A percentile compares a stretch with the other conserved stretches of the same genome.
Conservation (phyloP, 305 asterid genomes). For the Vinca major region DNA sequence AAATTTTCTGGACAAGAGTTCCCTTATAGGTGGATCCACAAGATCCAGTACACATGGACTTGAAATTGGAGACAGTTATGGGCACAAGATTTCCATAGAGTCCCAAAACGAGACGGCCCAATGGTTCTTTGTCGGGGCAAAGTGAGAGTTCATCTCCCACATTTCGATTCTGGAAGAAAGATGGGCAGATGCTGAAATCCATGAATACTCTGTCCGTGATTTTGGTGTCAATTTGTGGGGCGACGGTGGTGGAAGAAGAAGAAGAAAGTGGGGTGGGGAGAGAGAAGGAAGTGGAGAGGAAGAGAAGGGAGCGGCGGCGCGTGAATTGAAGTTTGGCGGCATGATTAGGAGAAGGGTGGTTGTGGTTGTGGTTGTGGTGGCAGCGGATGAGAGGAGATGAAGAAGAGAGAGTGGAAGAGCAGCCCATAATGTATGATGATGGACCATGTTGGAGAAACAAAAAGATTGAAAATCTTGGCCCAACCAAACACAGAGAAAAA, state of each 20-base stretch:
- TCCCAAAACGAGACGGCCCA: conserved; percentile 73
- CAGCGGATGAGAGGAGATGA: conserved; percentile 33
- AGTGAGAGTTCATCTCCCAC: conserved; percentile 74
- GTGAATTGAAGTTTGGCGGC: conserved; percentile 20
- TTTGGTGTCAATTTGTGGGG: conserved; percentile 51
- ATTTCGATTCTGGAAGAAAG: conserved; percentile 64
- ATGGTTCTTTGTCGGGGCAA: conserved; percentile 52
- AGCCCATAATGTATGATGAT: conserved; percentile 34
- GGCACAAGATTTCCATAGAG: conserved; percentile 77
- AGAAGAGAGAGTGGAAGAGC: conserved; percentile 39
- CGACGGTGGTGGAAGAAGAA: conserved; percentile 21
- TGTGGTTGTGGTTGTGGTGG: conserved; percentile 14
- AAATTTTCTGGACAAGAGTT: conserved; percentile 57
- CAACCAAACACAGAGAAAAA: not conserved
- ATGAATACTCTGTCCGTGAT: conserved; percentile 76
- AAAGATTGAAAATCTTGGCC: conserved; percentile 8
- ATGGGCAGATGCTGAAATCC: conserved; percentile 69
- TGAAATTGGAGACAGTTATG: conserved; percentile 70
- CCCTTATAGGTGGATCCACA: conserved; percentile 77
- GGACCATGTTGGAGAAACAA: conserved; percentile 25
- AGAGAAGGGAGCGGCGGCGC: conserved; percentile 66
- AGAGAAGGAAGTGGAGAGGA: conserved; percentile 44
- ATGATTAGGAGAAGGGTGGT: conserved; percentile 14
- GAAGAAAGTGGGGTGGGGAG: conserved; percentile 50
- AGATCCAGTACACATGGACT: conserved; percentile 66